Conservation (phyloP, 2,329 filamentous ascomycete species). For the Reticulascus tulasneorum region DNA sequence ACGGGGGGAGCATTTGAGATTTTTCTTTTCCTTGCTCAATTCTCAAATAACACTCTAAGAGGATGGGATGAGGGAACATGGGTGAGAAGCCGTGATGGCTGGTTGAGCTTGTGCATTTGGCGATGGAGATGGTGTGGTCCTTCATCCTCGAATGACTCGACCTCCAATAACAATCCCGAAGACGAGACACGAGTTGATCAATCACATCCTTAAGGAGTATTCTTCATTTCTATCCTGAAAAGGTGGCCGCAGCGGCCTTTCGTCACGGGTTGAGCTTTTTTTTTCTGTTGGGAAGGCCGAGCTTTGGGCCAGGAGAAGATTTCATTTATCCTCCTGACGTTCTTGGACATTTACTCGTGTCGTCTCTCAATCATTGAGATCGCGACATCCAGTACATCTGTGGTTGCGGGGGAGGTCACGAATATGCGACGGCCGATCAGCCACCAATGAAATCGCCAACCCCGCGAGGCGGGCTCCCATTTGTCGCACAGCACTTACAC, state of each 20-base stretch:
- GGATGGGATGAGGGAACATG: too few relatives aligned
- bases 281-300: constrained; percentile 1
- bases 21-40: not conserved
- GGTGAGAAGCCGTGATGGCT: constrained; percentile 1
- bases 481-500: constrained; percentile 7
- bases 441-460: constrained; percentile 10
- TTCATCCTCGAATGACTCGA: constrained; percentile 4
- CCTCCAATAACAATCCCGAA: constrained; percentile 12
- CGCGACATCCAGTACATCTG: constrained; percentile 2
- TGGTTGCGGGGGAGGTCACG: too few relatives aligned
- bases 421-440: constrained; percentile 6
- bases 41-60: too few relatives aligned
- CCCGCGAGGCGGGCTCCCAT: constrained; percentile 6
- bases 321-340: not conserved
- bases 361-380: not conserved
- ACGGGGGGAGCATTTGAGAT: too few relatives aligned
- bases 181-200: constrained; percentile 1
- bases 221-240: constrained; percentile 3
- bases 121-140: constrained; percentile 11
- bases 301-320: not conserved
- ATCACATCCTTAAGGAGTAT: constrained; percentile 4
- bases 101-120: constrained; percentile 4
- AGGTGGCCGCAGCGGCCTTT: constrained; percentile 7
- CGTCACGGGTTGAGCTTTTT: constrained; percentile 12
- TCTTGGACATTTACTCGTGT: constrained; percentile 1